Base-by-base conservation (phyloP, 108 stramenopile species). In the Skeletonema costatum region DNA sequence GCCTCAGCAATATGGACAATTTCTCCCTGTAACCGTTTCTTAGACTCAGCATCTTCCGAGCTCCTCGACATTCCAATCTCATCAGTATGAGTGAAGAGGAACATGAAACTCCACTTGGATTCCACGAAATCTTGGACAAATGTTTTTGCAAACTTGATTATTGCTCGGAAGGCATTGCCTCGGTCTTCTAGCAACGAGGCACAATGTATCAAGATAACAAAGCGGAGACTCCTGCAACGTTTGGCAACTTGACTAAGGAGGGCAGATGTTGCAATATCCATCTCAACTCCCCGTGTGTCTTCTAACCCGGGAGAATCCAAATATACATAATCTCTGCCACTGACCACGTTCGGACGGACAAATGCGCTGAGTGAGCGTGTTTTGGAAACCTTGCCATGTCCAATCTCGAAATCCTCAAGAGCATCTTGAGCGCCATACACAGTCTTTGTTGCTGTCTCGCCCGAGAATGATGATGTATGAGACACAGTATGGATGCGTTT, bases 211-310 rank as follows among this genome's bases (percentile, higher is more conserved):
- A 89, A 30, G 60, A 89, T 39, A 11, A 87, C 79, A 71, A 89
- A 87, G 11, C 74, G 76, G 21, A 89, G 70, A 56, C 80, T 76
- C 65, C 70, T 82, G 63, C 83, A 77, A 59, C 75, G 51, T 73
- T 83, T 85, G 66, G 86, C 86, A 44, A 89, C 86, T 51, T 87
- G 82, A 42, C 74, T 71, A 4, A 89, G 63, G 67, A 89, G 76
- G 53, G 80, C 78, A 41, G 78, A 82, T 48, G 88, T 89, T 3
- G 85, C 86, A 77, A 89, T 86, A 76, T 89, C 88, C 41, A 89
- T 75, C 60, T 87, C 88, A 36, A 76, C 39, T 9, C 86, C 85
- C 48, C 73, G 61, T 7, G 88, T 89, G 46, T 89, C 88, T 75
- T 89, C 86, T 19, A 83, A 82, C 4, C 88, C 88, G 16, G 88